Evolutionary conservation across 2,329 filamentous ascomycete species (phyloP).

Genomic region (Aspergillus transmontanensis): DNA sequence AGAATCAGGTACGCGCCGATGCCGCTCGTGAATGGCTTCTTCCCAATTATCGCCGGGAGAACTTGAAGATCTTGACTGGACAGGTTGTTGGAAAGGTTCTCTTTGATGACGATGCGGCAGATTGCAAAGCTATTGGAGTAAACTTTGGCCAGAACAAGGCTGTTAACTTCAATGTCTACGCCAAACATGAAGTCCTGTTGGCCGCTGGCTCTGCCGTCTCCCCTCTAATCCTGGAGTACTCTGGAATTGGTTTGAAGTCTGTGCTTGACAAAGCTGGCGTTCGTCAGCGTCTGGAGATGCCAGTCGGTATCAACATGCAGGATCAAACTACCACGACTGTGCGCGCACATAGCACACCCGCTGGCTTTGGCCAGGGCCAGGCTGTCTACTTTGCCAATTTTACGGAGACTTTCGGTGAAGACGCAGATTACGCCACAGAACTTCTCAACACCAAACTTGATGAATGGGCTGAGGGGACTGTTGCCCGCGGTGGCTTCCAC

Average conservation of each 20-base stretch:
- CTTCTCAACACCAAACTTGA: background rate
- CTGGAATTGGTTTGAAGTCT: slow-evolving; percentile 28
- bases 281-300: slow-evolving; percentile 26
- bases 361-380: slow-evolving; percentile 24
- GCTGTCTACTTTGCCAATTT: slow-evolving; percentile 32
- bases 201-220: slow-evolving; percentile 30
- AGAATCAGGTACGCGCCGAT: slow-evolving; percentile 30
- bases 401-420: slow-evolving; percentile 23
- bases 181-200: slow-evolving; percentile 30
- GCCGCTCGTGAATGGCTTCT: slow-evolving; percentile 31
- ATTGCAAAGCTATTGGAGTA: slow-evolving; percentile 23
- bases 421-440: too few relatives aligned
- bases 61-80: slow-evolving; percentile 28
- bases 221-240: slow-evolving; percentile 29
- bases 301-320: slow-evolving; percentile 34
- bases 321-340: slow-evolving; percentile 26
- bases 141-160: slow-evolving; percentile 28
- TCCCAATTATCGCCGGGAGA: slow-evolving; percentile 24
- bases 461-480: too few relatives aligned
- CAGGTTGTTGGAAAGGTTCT: slow-evolving; percentile 29
- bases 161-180: slow-evolving; percentile 24
- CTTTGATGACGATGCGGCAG: slow-evolving; percentile 13
- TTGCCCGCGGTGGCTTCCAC: too few relatives aligned
- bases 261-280: slow-evolving; percentile 20
- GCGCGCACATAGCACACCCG: background rate